Base-by-base conservation (phyloP, 2,329 filamentous ascomycete genomes). In the Aspergillus sp. region DNA sequence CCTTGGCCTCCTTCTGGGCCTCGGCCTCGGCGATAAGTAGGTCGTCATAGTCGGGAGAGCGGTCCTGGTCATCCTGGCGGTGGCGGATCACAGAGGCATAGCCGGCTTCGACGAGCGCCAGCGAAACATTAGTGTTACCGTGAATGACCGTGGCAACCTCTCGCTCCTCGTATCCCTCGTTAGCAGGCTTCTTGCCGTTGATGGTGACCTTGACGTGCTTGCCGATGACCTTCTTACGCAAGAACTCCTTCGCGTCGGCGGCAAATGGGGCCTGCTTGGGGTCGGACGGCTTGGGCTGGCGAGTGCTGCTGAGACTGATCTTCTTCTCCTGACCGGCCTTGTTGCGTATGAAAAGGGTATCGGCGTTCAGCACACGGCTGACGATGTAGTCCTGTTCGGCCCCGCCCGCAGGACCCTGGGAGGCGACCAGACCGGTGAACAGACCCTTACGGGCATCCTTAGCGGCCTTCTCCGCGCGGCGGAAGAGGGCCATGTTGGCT, bases 11-110 rank as follows among this genome's bases (percentile, higher is more conserved):
- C 63, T 90, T 87, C 78, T 96, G 93, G 54, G 95, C 94, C 61
- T 75, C 71, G 54, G 78, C 76, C 67, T 81, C 78, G 10, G 78
- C 77, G 14, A 76, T 72, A 39, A 81, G 67, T 31, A 82, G 68
- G 45, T 81, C 77, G 70, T 99, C 95, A 73, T 98, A 99, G 75
- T 97, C 93, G 18, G 93, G 89, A 52, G 93, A 94, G 55, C 95
- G 86, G 76, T 99, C 95, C 4, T 91, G 91, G 72, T 99, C 95
- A 71, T 98, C 94, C 77, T 94, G 91, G 65, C 93, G 87, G 79
- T 99, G 95, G 62, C 95, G 89, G 70, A 99, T 96, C 9, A 99
- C 95, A 0, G 93, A 94, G 24, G 89, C 91, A 81, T 93, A 96
- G 31, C 95, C 95, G 65, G 90, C 91, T 78, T 97, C 91, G n/a